phyloP scores from a whole-genome alignment of 108 stramenopile genomes.

The Schizochytrium sp. region DNA sequence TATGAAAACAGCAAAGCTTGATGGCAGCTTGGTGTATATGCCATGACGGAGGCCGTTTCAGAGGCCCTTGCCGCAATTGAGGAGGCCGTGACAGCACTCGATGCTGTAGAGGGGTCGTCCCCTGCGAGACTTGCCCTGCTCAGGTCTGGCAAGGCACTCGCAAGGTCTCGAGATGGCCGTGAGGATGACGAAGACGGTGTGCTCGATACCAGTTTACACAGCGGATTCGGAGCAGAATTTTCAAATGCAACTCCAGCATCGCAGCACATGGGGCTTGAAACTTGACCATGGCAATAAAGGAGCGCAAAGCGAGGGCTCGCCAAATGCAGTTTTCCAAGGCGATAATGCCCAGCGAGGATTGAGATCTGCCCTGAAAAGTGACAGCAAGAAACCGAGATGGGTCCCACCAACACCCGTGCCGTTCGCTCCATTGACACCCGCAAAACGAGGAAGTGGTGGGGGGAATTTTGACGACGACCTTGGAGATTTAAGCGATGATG shows the following conservation, averaged over 20 bases:
- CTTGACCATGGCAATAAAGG: neutral
- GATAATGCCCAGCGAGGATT: neutral
- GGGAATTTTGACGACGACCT: neutral
- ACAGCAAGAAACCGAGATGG: neutral
- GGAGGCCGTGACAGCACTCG: constrained; percentile 25
- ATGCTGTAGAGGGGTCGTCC: neutral
- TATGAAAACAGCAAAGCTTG: too few species aligned
- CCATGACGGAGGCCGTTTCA: constrained; percentile 10
- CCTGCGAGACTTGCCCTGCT: constrained; percentile 10
- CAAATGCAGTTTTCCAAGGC: neutral
- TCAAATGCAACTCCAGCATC: neutral
- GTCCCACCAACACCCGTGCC: constrained; percentile 19
- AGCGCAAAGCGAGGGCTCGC: neutral
- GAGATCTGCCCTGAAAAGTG: neutral
- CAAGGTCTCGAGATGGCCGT: neutral
- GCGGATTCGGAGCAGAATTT: neutral
- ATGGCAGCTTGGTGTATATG: too few species aligned
- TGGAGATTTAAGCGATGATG: neutral
- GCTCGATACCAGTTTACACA: neutral
- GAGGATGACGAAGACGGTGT: neutral
- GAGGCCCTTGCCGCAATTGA: constrained; percentile 8
- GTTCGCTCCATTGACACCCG: constrained; percentile 13
- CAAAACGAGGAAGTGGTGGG: neutral
- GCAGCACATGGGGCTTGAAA: neutral
- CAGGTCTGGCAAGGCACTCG: neutral